Conservation (phyloP, 1,284 basidiomycete species). For the Pyrrhoderma lamaoense region DNA sequence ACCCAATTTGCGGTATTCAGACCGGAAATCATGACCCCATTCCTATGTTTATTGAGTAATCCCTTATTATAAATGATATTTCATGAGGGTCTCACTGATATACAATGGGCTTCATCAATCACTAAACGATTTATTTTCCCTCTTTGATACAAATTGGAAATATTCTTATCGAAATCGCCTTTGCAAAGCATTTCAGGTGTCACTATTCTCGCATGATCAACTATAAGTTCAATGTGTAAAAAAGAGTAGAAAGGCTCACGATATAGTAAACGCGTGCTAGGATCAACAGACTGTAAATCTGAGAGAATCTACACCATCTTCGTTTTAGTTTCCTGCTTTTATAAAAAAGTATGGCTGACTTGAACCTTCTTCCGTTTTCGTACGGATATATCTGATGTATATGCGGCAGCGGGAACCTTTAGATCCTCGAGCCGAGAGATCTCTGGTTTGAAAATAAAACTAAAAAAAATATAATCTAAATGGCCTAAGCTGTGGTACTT, state of each 20-base stretch:
- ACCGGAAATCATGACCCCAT: constrained; percentile 80
- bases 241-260: constrained; percentile 37
- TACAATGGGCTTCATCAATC: constrained; percentile 84
- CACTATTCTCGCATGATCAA: constrained; percentile 28
- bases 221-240: background rate
- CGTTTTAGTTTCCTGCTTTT: background rate
- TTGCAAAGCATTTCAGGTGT: constrained; percentile 72
- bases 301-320: constrained; percentile 43
- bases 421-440: constrained; percentile 53
- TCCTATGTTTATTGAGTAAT: constrained; percentile 41
- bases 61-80: background rate
- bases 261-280: constrained; percentile 62
- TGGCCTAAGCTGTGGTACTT: constrained; percentile 24
- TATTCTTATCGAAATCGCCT: constrained; percentile 42
- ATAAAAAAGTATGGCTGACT: background rate
- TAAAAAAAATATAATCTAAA: constrained; percentile 2
- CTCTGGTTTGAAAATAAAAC: constrained; percentile 38
- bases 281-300: constrained; percentile 57
- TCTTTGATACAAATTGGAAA: constrained; percentile 46
- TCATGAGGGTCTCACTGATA: constrained; percentile 44
- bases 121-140: constrained; percentile 63
- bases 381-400: constrained; percentile 58
- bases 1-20: constrained; percentile 66
- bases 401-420: constrained; percentile 50
- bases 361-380: constrained; percentile 49